Base-by-base conservation (phyloP, 306 rosid genomes). In the Betula pendula region DNA sequence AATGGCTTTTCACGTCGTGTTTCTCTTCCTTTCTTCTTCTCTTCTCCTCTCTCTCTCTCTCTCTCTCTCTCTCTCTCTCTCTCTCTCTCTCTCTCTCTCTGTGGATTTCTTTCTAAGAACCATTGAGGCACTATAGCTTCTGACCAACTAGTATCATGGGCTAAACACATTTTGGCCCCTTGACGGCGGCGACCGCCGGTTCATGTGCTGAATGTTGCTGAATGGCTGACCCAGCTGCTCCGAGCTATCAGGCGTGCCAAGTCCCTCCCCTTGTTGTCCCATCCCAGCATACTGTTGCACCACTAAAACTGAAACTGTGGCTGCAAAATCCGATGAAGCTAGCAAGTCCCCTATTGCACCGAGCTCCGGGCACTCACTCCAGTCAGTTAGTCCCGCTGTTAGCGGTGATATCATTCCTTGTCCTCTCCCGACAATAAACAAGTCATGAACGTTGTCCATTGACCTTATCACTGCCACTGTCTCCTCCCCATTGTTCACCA, bases 341-440 rank as follows among this genome's bases (percentile, higher is more conserved):
- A 92, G 52, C 68, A 95, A 52, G 70, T 95, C 99, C 3, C 99
- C 99, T 19, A 95, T 95, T 0, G 96, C 89, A 0, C 99, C 99
- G 0, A 95, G 89, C 50, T 95, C 97, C 0, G 96, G 97, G 52
- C 97, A 95, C 77, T 92, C 99, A 44, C 99, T 95, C 99, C 99
- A 92, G 71, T 95, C 99, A 0, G 97, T 90, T 6, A 95, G 43
- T 45, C 99, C 99, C 3, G 97, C 99, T 3, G 93, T 95, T 31
- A 95, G 79, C 0, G 96, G 96, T 16, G 99, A 88, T 45, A 85
- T 68, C 68, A 81, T 75, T 16, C 97, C 93, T 72, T 89, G 93
- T 3, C 99, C 97, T 86, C 99, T 89, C 10, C 99, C 98, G 6
- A 92, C 97, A 52, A 95, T 87, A 59, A 89, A 90, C 42, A 95